phyloP scores from a whole-genome alignment of 208 protist species.

The Trypanosoma conorhini region DNA sequence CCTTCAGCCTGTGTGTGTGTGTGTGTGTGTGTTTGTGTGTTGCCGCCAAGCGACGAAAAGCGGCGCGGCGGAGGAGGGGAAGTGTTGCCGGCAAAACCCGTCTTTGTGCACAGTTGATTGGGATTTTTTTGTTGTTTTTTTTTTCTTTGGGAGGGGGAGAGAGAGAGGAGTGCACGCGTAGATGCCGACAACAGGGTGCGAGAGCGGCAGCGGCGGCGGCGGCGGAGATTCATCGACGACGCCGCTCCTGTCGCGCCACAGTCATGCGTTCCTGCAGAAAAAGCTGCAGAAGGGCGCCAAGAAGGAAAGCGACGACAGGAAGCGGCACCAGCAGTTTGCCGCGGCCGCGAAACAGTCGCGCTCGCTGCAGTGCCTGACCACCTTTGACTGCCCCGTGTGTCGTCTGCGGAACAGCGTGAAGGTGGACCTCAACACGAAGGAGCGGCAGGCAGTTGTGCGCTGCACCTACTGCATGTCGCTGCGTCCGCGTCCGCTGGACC shows the following conservation, averaged over 20 bases:
- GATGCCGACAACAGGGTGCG: not conserved
- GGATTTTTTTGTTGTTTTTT: not conserved
- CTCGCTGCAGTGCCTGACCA: constrained; percentile 56
- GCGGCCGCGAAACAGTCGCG: constrained; percentile 53
- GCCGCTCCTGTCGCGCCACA: constrained; percentile 31
- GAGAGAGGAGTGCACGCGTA: too few relatives aligned
- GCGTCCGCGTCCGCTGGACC: constrained; percentile 46
- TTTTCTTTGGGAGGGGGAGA: not conserved
- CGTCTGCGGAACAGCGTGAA: constrained; percentile 62
- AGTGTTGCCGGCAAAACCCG: not conserved
- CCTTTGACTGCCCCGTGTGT: constrained; percentile 86
- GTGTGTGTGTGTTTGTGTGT: not conserved
- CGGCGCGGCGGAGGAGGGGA: not conserved
- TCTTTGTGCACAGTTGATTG: not conserved
- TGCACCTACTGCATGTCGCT: constrained; percentile 74
- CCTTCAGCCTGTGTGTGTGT: not conserved
- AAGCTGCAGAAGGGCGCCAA: constrained; percentile 34
- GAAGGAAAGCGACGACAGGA: constrained; percentile 22
- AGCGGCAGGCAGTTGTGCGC: constrained; percentile 49
- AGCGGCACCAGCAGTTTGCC: constrained; percentile 13
- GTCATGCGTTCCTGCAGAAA: constrained; percentile 32
- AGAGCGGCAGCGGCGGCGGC: not conserved
- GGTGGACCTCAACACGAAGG: constrained; percentile 56
- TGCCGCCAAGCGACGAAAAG: not conserved
- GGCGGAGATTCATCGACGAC: not conserved